phyloP scores from a whole-genome alignment of 192 early-diverging fungal genomes.

The Rhizophagus sp. region DNA sequence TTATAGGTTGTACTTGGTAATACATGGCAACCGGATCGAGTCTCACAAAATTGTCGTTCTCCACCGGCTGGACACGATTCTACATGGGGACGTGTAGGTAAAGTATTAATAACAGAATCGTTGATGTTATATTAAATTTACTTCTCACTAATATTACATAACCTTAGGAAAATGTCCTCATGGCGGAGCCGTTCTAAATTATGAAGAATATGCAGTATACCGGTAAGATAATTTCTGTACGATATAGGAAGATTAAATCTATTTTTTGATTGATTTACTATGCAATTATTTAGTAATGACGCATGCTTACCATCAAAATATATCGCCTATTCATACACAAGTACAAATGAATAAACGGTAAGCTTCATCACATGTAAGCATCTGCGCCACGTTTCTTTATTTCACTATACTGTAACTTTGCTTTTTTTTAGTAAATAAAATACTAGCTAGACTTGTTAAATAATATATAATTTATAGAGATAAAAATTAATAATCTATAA shows the following conservation, averaged over 20 bases:
- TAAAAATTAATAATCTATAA: too few species aligned
- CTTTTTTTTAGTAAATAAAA: too few species aligned
- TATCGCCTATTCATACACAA: conserved; percentile 12
- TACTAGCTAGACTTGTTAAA: too few species aligned
- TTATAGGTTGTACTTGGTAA: conserved; percentile 13
- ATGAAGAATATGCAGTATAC: conserved; percentile 26
- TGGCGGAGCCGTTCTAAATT: background rate
- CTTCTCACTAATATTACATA: background rate
- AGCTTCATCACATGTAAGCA: background rate
- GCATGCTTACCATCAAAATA: conserved; percentile 20
- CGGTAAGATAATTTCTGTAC: background rate
- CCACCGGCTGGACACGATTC: conserved; percentile 6
- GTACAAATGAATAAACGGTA: conserved; percentile 1
- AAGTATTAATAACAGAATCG: background rate
- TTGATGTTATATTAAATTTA: background rate
- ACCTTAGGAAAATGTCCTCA: conserved; percentile 14
- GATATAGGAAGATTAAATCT: too few species aligned
- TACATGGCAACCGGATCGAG: conserved; percentile 2
- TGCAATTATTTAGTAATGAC: background rate
- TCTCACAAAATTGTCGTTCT: background rate
- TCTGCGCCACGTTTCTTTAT: too few species aligned
- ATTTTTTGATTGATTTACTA: background rate
- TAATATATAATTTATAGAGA: too few species aligned
- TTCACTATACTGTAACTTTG: too few species aligned
- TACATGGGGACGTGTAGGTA: conserved; percentile 25